Evolutionary conservation across 2,329 filamentous ascomycete genomes (phyloP), one percentile per base, ranked within the genome.

Genomic region (Trichocomaceae sp.): DNA sequence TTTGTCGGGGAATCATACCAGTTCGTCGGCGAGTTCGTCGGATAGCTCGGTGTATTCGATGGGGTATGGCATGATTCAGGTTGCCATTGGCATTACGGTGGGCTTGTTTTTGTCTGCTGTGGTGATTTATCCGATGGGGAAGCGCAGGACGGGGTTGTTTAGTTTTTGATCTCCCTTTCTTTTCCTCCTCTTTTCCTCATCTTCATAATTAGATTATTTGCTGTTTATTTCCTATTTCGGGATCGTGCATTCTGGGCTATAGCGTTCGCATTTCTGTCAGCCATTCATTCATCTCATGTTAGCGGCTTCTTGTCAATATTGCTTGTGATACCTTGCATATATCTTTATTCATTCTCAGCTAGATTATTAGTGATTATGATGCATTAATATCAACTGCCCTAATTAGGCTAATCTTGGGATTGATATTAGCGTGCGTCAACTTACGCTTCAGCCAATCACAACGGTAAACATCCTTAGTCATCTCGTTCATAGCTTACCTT

Each of bases 21-120:
- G 58, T 5, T 58, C 62, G 6, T 70, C 71, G 4, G 77, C 77
- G 22, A 70, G 62, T 5, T 50, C 49, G 48, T 71, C 64, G 22
- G 74, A 73, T 9, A 78, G 69, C 33, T 62, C 68, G 17, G 69
- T 73, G 9, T 75, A 74, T 54, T 71, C 74, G 47, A 66, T 77
- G 47, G 75, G 71, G 8, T 76, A 72, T 57, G 72, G 73, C 7
- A 77, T 77, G 73, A 66, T 77, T 4, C 73, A 77, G 62, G 69
- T 77, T 19, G 72, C 73, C 8, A 75, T 77, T 58, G 74, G 73
- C 1, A 77, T 75, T 47, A 75, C 74, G 1, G 73, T 76, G 8
- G 75, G 75, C 1, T 59, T 77, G 42, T 77, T 77, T 59, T 59
- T 77, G 55, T 73, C 74, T 15, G 73, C 74, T 12, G 62, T 77